phyloP scores from a whole-genome alignment of 345 rosid species.

The Eutrema yunnanense region DNA sequence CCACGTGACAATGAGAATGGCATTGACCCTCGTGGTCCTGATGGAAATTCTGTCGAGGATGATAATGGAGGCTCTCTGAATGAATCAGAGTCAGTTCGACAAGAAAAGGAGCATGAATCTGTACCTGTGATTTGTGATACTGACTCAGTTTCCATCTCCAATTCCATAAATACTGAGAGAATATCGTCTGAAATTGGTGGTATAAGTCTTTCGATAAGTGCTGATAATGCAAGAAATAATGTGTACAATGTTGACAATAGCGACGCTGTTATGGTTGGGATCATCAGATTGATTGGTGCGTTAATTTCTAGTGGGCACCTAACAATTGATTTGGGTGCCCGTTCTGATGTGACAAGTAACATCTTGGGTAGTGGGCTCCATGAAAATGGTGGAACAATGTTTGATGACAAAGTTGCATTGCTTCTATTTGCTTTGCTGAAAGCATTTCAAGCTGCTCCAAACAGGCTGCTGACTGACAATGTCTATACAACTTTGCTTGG shows the following conservation, averaged over 20 bases:
- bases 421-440: constrained; percentile 87
- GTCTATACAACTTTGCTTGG: constrained; percentile 87
- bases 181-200: constrained; percentile 87
- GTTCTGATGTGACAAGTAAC: constrained; percentile 57
- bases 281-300: constrained; percentile 87
- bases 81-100: constrained; percentile 33
- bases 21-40: constrained; percentile 31
- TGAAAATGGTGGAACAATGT: constrained; percentile 80
- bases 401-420: constrained; percentile 91
- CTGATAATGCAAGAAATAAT: constrained; percentile 93
- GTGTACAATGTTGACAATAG: constrained; percentile 78
- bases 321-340: constrained; percentile 49
- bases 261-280: constrained; percentile 88
- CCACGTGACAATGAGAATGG: constrained; percentile 34
- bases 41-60: constrained; percentile 33
- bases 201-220: constrained; percentile 87
- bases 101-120: constrained; percentile 35
- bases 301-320: constrained; percentile 71
- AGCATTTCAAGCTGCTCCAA: constrained; percentile 93
- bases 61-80: constrained; percentile 34
- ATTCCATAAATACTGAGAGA: constrained; percentile 44
- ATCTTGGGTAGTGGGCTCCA: constrained; percentile 56
- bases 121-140: constrained; percentile 30
- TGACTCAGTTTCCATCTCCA: constrained; percentile 35
- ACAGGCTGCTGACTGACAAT: constrained; percentile 76